A percentile compares a stretch with the other conserved stretches of the same genome.
Evolutionary conservation across 768 basidiomycete species (phyloP).

Genomic region (Naematelia encephala): DNA sequence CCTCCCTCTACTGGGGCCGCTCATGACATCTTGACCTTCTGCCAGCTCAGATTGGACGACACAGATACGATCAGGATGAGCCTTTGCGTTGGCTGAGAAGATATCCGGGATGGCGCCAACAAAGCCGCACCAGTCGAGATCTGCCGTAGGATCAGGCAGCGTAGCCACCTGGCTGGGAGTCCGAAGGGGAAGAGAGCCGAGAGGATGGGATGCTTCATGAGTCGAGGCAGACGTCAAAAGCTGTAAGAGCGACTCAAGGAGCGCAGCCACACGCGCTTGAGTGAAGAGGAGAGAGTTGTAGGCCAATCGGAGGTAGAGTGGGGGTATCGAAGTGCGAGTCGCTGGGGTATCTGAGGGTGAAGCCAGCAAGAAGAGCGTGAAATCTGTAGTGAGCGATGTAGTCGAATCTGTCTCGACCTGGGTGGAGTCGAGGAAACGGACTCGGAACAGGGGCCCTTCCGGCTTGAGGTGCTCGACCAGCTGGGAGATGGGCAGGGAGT

Average conservation of each 20-base stretch:
- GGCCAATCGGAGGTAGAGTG: constrained; percentile 71
- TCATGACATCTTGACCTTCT: constrained; percentile 40
- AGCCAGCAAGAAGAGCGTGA: constrained; percentile 73
- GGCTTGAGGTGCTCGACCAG: constrained; percentile 63
- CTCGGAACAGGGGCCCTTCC: constrained; percentile 67
- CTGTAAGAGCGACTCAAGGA: constrained; percentile 79
- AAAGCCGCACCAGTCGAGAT: constrained; percentile 96
- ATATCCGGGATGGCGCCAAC: constrained; percentile 95
- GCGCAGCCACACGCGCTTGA: constrained; percentile 65
- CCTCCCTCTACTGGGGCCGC: constrained; percentile 56
- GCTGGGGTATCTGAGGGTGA: constrained; percentile 57
- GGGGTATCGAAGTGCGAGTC: constrained; percentile 64
- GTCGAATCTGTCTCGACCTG: constrained; percentile 35
- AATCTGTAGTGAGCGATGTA: constrained; percentile 82
- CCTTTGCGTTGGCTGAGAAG: constrained; percentile 79
- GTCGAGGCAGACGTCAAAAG: constrained; percentile 61
- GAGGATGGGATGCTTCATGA: constrained; percentile 61
- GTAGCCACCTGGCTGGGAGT: constrained; percentile 65
- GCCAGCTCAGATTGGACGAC: constrained; percentile 64
- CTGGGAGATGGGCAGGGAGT: constrained; percentile 74
- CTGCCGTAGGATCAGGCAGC: constrained; percentile 78
- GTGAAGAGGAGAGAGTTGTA: constrained; percentile 97
- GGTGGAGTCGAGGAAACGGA: constrained; percentile 83
- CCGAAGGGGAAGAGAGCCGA: constrained; percentile 76
- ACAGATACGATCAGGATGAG: constrained; percentile 77